Conservation (phyloP, 805 yeast species). For the Yamadazyma sp. region DNA sequence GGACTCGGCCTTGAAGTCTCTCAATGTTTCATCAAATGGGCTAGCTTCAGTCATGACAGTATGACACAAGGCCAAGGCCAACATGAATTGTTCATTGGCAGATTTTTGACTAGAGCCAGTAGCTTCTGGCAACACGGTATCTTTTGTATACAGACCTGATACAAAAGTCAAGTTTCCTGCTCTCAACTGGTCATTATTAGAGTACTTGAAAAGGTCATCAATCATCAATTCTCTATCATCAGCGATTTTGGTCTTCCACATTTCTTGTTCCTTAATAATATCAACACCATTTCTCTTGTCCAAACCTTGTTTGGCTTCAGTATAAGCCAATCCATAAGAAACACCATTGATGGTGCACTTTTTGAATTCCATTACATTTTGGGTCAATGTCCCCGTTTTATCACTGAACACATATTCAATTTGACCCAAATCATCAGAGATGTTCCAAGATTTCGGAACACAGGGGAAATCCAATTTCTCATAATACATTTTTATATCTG, state of each 20-base stretch:
- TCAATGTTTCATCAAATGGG: slow-evolving; percentile 35
- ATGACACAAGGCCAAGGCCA: slow-evolving; percentile 70
- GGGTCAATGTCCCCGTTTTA: slow-evolving; percentile 82
- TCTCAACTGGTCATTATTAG: slow-evolving; percentile 48
- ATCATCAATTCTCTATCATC: slow-evolving; percentile 62
- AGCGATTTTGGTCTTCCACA: slow-evolving; percentile 53
- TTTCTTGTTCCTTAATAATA: slow-evolving; percentile 57
- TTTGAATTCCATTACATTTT: slow-evolving; percentile 79
- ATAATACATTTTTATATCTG: slow-evolving; percentile 70
- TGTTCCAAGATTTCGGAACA: slow-evolving; percentile 79
- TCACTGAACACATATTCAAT: slow-evolving; percentile 80
- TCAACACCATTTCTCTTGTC: slow-evolving; percentile 66
- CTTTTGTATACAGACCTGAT: slow-evolving; percentile 58
- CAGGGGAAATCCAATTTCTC: slow-evolving; percentile 70
- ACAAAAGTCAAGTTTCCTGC: slow-evolving; percentile 59
- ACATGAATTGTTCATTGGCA: slow-evolving; percentile 58
- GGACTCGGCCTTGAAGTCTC: slow-evolving; percentile 71
- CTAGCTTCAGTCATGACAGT: slow-evolving; percentile 65
- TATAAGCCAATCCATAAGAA: slow-evolving; percentile 71
- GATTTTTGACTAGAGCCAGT: slow-evolving; percentile 35
- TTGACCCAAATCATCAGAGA: slow-evolving; percentile 82
- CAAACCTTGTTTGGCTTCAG: slow-evolving; percentile 74
- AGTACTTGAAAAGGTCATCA: slow-evolving; percentile 39
- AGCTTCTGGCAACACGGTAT: slow-evolving; percentile 39
- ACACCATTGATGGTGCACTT: slow-evolving; percentile 70